A percentile compares a stretch with the other conserved stretches of the same genome.
These are phyloP conservation scores for Talaromyces liani DNA, from an alignment of 495 filamentous ascomycete species.

Conservation along the genomic window DNA sequence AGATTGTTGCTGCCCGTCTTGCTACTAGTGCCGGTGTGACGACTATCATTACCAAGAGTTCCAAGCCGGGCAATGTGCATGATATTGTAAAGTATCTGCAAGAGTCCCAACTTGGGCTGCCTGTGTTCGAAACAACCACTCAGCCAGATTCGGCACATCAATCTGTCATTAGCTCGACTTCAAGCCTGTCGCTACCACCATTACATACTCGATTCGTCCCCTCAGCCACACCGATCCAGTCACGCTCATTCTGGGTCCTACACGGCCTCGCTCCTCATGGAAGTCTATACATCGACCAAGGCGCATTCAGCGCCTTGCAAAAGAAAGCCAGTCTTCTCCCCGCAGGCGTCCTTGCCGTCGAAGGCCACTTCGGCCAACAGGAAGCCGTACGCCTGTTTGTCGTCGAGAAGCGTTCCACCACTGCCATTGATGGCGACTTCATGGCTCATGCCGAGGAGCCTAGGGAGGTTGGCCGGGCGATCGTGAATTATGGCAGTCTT, in stretches of 20 bases:
- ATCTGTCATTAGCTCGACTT: not conserved
- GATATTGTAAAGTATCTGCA: slow-evolving; percentile 81
- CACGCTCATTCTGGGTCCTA: slow-evolving; percentile 93
- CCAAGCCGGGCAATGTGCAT: slow-evolving; percentile 84
- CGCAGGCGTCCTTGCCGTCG: slow-evolving; percentile 81
- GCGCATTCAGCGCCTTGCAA: slow-evolving; percentile 69
- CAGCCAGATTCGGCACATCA: not conserved
- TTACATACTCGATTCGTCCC: slow-evolving; percentile 92
- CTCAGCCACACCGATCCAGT: slow-evolving; percentile 76
- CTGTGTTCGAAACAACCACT: not conserved
- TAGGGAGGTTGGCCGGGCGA: slow-evolving; percentile 79
- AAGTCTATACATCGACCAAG: slow-evolving; percentile 83
- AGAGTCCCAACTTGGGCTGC: slow-evolving; percentile 22
- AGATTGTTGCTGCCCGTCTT: slow-evolving; percentile 89
- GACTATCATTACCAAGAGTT: slow-evolving; percentile 87
- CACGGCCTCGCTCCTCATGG: slow-evolving; percentile 91
- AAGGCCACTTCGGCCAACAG: slow-evolving; percentile 81
- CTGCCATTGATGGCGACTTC: slow-evolving; percentile 36
- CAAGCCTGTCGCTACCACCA: slow-evolving; percentile 38
- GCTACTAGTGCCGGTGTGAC: slow-evolving; percentile 94
- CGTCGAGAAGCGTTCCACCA: slow-evolving; percentile 44
- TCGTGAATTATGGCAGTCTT: slow-evolving; percentile 84
- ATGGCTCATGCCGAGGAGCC: slow-evolving; percentile 39
- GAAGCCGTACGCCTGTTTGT: slow-evolving; percentile 84
- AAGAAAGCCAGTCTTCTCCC: slow-evolving; percentile 86